Evolutionary conservation across 23 red algal species (phyloP).

Genomic region (Gracilaria vermiculophylla): DNA sequence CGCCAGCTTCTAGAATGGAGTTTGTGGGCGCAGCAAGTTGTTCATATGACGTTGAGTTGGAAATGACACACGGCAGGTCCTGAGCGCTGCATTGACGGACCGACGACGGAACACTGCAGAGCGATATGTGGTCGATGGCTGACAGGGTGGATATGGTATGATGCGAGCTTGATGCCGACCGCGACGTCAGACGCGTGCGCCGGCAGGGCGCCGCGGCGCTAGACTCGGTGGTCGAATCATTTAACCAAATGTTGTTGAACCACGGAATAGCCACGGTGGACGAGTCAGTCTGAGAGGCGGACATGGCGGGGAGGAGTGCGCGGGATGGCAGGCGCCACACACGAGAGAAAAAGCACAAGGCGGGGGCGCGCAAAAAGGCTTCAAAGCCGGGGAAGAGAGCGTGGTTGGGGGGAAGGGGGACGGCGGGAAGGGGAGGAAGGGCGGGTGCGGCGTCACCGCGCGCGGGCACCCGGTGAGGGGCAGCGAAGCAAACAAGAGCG

Average conservation of each 20-base stretch:
- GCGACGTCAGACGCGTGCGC: background rate
- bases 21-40: background rate
- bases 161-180: background rate
- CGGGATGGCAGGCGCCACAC: no score
- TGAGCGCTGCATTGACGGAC: slow-evolving; percentile 25
- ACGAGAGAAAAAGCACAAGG: no score
- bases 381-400: no score
- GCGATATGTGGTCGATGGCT: slow-evolving; percentile 17
- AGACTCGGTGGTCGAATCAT: background rate
- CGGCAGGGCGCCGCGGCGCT: background rate
- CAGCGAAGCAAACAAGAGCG: background rate
- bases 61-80: background rate
- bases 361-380: no score
- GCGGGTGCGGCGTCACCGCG: no score
- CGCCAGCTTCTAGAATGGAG: background rate
- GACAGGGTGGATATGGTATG: slow-evolving; percentile 29
- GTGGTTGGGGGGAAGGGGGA: no score
- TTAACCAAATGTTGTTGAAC: slow-evolving; percentile 46
- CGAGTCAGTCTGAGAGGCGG: background rate
- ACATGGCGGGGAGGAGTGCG: no score
- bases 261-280: slow-evolving; percentile 31
- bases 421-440: no score
- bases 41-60: background rate
- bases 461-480: no score
- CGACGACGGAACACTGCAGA: slow-evolving; percentile 12